phyloP scores from a whole-genome alignment of 2,329 filamentous ascomycete genomes.

The Chalara sp. region DNA sequence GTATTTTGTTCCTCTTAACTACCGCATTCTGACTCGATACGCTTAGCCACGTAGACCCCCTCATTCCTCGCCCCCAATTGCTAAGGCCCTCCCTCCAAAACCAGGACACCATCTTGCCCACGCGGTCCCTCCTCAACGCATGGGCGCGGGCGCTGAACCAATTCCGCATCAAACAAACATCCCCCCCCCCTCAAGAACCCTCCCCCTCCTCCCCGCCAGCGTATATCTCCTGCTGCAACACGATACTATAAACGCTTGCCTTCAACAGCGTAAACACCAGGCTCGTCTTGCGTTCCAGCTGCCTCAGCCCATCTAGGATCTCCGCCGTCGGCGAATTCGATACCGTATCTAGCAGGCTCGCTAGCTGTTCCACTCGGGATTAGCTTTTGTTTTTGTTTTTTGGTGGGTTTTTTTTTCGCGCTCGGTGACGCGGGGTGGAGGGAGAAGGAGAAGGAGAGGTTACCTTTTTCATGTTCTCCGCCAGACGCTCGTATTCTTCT shows the following conservation, averaged over 20 bases:
- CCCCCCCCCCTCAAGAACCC: conserved; percentile 3
- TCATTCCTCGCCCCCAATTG: no score
- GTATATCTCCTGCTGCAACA: conserved; percentile 92
- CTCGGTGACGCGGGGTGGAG: neutral
- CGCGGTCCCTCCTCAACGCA: no score
- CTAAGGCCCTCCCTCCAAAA: no score
- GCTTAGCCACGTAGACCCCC: no score
- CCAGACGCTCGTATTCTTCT: conserved; percentile 83
- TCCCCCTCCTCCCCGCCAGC: conserved; percentile 47
- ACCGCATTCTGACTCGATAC: no score
- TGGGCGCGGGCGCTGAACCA: no score
- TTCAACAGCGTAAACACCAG: conserved; percentile 94
- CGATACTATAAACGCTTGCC: conserved; percentile 97
- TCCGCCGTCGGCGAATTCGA: conserved; percentile 68
- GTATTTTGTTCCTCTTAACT: no score
- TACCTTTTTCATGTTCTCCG: conserved; percentile 89
- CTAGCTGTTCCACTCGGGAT: conserved; percentile 38
- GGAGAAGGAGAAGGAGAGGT: conserved; percentile 7
- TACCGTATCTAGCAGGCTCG: conserved; percentile 53
- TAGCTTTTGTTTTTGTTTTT: no score
- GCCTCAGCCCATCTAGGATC: conserved; percentile 78
- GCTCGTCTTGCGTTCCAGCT: conserved; percentile 89
- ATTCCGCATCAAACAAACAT: no score
- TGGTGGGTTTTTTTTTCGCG: neutral
- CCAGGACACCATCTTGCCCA: no score